Evolutionary conservation across 139 green algal genomes (phyloP), one percentile per base, ranked within the genome.

Genomic region (Auxenochlorella protothecoides): DNA sequence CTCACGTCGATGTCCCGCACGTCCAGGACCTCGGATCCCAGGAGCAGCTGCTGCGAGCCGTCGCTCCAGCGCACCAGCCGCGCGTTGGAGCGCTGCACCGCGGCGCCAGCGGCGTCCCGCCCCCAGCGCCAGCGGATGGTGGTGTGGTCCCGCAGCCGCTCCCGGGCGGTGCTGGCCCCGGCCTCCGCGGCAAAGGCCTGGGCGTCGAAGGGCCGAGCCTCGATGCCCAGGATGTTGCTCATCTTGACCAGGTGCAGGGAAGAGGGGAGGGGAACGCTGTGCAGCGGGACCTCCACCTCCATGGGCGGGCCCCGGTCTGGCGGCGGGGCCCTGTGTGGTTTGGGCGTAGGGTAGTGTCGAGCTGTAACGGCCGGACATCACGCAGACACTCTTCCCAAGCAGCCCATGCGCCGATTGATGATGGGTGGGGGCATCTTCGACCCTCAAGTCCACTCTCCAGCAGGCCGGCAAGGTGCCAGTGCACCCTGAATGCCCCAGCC

Each of bases 21-120:
- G 15, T 93, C 85, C 61, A 95, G 73, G 57, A 90, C 84, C 76
- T 95, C 89, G 9, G 91, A 79, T 0, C 89, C 89, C 65, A 95
- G 55, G 72, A 88, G 44, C 62, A 95, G 83, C 75, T 87, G 79
- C 78, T 85, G 63, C 62, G 65, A 81, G 72, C 89, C 89, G 59
- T 95, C 89, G 4, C 81, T 88, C 89, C 89, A 95, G 44, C 83
- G 78, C 54, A 94, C 85, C 65, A 91, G 85, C 27, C 89, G 81
- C 4, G 89, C 84, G 68, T 95, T 95, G 80, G 82, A 91, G 74
- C 94, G 77, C 5, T 51, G 77, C 69, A 62, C 77, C 53, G 59
- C 55, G 64, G 63, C 75, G 12, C 76, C 80, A 53, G 78, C 69
- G 63, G 74, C 73, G 65, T 80, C 62, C 59, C 61, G 9, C 66